These are phyloP conservation scores for Umbellularia californica DNA, from an alignment of 164 flowering plant species.

Conservation along the genomic window DNA sequence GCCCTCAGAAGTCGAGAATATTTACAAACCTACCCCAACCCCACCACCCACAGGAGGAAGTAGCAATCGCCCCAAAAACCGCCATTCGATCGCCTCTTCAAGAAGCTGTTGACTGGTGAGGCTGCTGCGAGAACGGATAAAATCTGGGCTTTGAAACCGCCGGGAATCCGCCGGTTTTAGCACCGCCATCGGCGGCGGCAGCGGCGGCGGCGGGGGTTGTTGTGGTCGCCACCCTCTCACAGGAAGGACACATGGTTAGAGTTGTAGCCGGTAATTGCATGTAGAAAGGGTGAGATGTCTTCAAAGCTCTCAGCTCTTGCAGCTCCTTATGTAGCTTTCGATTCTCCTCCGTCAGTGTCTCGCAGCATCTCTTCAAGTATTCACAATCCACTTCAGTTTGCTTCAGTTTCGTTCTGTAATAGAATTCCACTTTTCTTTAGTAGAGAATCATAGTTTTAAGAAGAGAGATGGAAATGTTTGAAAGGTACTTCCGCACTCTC, in stretches of 20 bases:
- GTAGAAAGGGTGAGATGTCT: constrained; percentile 76
- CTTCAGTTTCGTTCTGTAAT: constrained; percentile 76
- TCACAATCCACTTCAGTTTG: constrained; percentile 98
- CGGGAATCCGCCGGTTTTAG: neutral
- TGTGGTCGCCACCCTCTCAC: constrained; percentile 72
- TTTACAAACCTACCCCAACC: constrained; percentile 4
- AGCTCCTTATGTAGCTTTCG: constrained; percentile 79
- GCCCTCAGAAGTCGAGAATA: neutral
- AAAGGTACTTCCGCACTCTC: too few relatives aligned
- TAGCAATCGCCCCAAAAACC: neutral
- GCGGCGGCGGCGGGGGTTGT: constrained; percentile 18
- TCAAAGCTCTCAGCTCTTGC: constrained; percentile 73
- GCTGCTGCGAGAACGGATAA: constrained; percentile 20
- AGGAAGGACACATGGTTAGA: constrained; percentile 90
- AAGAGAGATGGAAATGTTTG: neutral
- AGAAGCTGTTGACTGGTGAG: constrained; percentile 20
- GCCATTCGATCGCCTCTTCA: constrained; percentile 2
- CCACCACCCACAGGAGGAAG: neutral
- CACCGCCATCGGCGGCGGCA: neutral
- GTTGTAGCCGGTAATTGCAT: constrained; percentile 94
- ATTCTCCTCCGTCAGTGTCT: constrained; percentile 83
- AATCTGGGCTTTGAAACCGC: constrained; percentile 16
- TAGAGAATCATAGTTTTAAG: too few relatives aligned
- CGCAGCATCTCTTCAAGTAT: constrained; percentile 82
- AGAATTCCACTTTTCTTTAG: too few relatives aligned